A percentile compares a stretch with the other conserved stretches of the same genome.
phyloP scores from a whole-genome alignment of 768 basidiomycete species.

The Nidularia sp. region DNA sequence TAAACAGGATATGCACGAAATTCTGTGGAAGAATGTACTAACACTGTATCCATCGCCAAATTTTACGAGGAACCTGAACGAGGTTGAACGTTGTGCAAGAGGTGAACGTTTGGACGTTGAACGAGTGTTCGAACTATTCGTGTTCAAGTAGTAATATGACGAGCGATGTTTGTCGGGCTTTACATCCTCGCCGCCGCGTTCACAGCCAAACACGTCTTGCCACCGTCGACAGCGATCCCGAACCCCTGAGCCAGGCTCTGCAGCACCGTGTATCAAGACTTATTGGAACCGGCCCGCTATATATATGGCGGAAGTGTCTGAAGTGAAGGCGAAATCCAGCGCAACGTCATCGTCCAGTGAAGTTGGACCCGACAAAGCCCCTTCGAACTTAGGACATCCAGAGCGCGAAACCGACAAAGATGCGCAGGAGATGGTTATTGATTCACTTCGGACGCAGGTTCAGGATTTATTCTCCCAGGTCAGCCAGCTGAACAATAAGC shows the following conservation, averaged over 20 bases:
- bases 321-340: slow-evolving; percentile 5
- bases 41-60: too few relatives aligned
- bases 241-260: neutral
- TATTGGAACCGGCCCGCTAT: neutral
- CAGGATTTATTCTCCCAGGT: slow-evolving; percentile 89
- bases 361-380: neutral
- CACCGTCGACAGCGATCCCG: neutral
- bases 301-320: slow-evolving; percentile 3
- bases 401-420: slow-evolving; percentile 33
- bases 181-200: too few relatives aligned
- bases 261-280: neutral
- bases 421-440: slow-evolving; percentile 82
- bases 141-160: neutral
- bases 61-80: too few relatives aligned
- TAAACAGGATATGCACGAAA: too few relatives aligned
- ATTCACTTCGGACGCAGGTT: slow-evolving; percentile 75
- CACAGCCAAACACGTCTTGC: neutral
- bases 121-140: too few relatives aligned
- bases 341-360: too few relatives aligned
- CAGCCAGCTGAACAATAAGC: slow-evolving; percentile 85
- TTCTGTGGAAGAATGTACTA: too few relatives aligned
- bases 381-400: slow-evolving; percentile 2
- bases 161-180: neutral
- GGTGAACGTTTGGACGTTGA: neutral
- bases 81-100: neutral